Conservation (phyloP, 208 protist genomes). For the Leishmania gerbilli region DNA sequence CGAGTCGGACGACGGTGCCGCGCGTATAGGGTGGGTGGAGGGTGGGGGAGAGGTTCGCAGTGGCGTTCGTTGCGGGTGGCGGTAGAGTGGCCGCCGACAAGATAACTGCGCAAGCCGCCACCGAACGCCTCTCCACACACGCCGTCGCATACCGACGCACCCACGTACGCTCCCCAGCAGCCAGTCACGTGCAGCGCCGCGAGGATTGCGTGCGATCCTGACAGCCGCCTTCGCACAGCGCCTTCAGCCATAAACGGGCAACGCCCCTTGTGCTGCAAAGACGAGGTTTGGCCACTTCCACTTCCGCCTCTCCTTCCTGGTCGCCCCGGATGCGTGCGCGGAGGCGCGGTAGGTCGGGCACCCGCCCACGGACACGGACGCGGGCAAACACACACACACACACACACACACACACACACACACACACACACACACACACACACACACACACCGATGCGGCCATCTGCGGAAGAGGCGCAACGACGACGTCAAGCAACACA, state of each 20-base stretch:
- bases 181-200: not conserved
- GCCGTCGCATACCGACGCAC: not conserved
- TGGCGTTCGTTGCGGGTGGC: not conserved
- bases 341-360: no score
- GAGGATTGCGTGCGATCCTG: not conserved
- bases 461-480: not conserved
- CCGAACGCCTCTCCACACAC: not conserved
- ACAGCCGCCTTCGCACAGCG: not conserved
- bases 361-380: not conserved
- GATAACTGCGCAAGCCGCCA: not conserved
- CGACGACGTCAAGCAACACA: not conserved
- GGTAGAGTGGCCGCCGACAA: not conserved
- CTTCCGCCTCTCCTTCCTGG: not conserved
- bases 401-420: no score
- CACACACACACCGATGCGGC: no score
- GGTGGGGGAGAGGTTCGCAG: no score
- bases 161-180: not conserved
- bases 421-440: no score
- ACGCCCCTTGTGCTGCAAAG: not conserved
- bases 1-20: not conserved
- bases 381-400: no score
- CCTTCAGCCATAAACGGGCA: not conserved
- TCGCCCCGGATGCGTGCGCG: no score
- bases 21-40: not conserved
- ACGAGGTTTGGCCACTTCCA: no score